Conservation (phyloP, 2,329 filamentous ascomycete species). For the Ceratocystis diversiconidia region DNA sequence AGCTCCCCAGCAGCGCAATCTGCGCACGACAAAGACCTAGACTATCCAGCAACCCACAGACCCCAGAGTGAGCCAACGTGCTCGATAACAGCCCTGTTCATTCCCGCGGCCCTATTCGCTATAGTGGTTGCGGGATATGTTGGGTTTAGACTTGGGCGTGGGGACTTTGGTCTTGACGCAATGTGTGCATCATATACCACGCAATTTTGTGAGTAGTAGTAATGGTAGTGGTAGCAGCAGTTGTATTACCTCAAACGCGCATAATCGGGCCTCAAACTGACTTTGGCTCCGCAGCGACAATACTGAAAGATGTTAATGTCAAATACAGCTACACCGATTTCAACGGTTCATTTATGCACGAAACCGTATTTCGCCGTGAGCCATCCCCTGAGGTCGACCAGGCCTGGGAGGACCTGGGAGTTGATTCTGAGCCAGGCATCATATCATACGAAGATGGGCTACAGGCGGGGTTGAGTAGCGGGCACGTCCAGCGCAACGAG, state of each 20-base stretch:
- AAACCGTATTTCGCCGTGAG: conserved; percentile 37
- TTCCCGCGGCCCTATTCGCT: conserved; percentile 16
- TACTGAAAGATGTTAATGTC: conserved; percentile 26
- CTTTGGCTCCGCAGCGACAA: conserved; percentile 22
- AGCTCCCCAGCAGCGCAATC: neutral
- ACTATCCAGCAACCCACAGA: neutral
- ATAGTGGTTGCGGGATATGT: conserved; percentile 20
- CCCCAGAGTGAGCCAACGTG: conserved; percentile 4
- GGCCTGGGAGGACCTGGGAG: conserved; percentile 35
- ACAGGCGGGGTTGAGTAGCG: conserved; percentile 35
- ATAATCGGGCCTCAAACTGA: neutral
- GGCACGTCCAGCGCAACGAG: conserved; percentile 40
- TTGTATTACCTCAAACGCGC: neutral
- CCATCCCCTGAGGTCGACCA: conserved; percentile 40
- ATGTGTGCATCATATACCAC: conserved; percentile 25
- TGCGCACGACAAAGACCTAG: neutral
- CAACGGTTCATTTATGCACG: conserved; percentile 42
- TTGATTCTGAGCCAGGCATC: conserved; percentile 33
- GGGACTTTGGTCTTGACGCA: conserved; percentile 18
- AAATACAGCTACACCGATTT: conserved; percentile 29
- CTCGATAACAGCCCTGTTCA: conserved; percentile 11
- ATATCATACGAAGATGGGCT: conserved; percentile 36
- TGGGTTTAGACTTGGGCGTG: conserved; percentile 19
- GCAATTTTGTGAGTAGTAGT: conserved; percentile 27
- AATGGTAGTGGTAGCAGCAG: too few relatives aligned